Base-by-base conservation (phyloP, 306 rosid species). In the Casuarina glauca region DNA sequence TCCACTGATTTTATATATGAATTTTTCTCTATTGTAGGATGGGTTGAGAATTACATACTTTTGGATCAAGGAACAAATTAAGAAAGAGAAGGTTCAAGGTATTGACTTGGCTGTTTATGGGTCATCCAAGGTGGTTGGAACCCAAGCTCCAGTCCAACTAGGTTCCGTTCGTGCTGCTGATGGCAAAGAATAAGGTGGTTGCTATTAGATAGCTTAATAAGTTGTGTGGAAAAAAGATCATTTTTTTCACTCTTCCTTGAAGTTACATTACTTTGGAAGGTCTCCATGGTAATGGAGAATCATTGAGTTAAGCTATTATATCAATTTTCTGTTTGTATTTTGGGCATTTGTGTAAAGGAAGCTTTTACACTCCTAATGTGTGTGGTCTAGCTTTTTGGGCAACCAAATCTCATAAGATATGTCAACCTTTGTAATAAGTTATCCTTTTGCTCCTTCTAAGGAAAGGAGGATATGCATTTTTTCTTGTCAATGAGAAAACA, bases 141-240 rank as follows among this genome's bases (percentile, higher is more conserved):
- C 99, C 76, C 97, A 93, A 83, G 99, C 97, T 51, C 99, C 99
- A 0, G 97, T 95, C 84, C 97, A 91, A 78, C 96, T 95, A 9
- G 99, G 99, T 72, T 91, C 99, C 1, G 93, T 95, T 16, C 97
- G 94, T 49, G 96, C 96, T 0, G 97, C 99, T 16, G 97, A 95
- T 68, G 99, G 96, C 80, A 95, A 91, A 76, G 97, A 95, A 72
- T 90, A 76, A 88, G 73, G 54, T 48, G 17, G 58, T 39, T 15
- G 10, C 41, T 13, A 70, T 73, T 26, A 13, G 9, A 73, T 60
- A 50, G 74, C 61, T 75, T n/a, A 53, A 17, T 70, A 45, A 42
- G 43, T 78, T 55, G 70, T 72, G 46, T 5, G 57, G 32, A 1
- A 13, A 17, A 80, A 70, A 71, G 69, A 78, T 48, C 61, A 54